Evolutionary conservation across 495 filamentous ascomycete species (phyloP), one percentile per base, ranked within the genome.

Genomic region (Penicillium argentinense): DNA sequence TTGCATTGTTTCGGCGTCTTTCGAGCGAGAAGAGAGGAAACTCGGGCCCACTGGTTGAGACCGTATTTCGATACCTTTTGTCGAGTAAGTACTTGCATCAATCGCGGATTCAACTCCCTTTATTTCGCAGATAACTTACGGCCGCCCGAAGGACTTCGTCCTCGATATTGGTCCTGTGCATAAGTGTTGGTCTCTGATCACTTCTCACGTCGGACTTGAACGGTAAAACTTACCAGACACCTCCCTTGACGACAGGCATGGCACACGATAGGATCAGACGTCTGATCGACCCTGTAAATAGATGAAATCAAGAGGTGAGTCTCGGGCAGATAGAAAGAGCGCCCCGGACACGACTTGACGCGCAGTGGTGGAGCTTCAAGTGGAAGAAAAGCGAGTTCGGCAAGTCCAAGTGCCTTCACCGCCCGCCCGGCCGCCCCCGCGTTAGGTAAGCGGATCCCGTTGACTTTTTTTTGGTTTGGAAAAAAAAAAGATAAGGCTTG

Each of bases 1-100:
- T 97, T 97, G 80, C 93, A 97, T 72, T 97, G 95, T 70, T 98
- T 98, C 21, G 93, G 88, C 8, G 93, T 97, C 69, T 98, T 98
- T 53, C 95, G 87, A 61, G 93, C 92, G 62, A 98, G 84, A 28
- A 98, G 83, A 18, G 95, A 97, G 34, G 93, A 97, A 29, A 97
- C 92, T 63, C 93, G 93, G 62, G 95, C 92, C 93, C 93, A 98
- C 72, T 98, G 93, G 67, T 98, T 97, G 26, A 98, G 80, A 42
- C 91, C 91, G 73, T 96, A 97, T 70, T 97, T 97, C 52, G 89
- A 95, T 56, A 96, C 90, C 71, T 74, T 40, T 56, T 39, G 62
- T 53, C 40, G 33, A 51, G 53, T 68, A 28, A 61, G 53, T 53
- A 38, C 50, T 33, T 30, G 37, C 21, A 9, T 24, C 25, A 42